Evolutionary conservation across 345 rosid species (phyloP), one percentile per base, ranked within the genome.

Genomic region (Linum lewisii): DNA sequence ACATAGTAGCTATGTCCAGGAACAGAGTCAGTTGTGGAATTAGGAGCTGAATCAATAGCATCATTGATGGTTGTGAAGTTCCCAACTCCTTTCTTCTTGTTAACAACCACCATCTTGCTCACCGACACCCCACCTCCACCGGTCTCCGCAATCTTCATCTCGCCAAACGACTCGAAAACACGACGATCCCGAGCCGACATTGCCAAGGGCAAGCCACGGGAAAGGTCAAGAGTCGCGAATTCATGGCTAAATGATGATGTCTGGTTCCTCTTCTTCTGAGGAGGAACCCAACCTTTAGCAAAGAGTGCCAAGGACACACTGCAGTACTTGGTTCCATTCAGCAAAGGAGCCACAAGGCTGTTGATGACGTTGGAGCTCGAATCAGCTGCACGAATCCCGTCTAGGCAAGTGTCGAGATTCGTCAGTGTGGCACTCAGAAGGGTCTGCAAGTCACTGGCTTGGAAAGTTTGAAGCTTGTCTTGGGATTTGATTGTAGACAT

Each of bases 241-340:
- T 29, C 34, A 3, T 29, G 34, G 7, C 7, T 4, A 3, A 29
- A 29, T 0, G 2, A 2, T 26, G 32, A 2, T 6, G 1, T 29
- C 7, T 5, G 34, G 18, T 11, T 42, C 24, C 11, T 24, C 56
- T 20, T 52, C 22, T 32, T 57, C 13, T 6, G 21, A 11, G n/a
- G 32, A 14, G 23, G 60, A 19, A 57, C 6, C 60, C 60, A 57
- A 34, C 60, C 60, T n/a, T 57, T 13, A 2, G 38, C 44, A 19
- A 57, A 57, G n/a, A 57, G 60, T 18, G 60, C 60, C 1, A 57
- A 23, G 6, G 60, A 57, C 21, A 57, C 23, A 37, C 60, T 57
- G 44, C 44, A 57, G 32, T 29, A 19, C 22, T 29, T 57, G 22
- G 60, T 57, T 8, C 60, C 60, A 25, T 57, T 57, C 18, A n/a